Percentiles rank a stretch among this genome's conserved stretches.
phyloP scores from a whole-genome alignment of 176 grass and related monocot genomes.

The Secale cereale region DNA sequence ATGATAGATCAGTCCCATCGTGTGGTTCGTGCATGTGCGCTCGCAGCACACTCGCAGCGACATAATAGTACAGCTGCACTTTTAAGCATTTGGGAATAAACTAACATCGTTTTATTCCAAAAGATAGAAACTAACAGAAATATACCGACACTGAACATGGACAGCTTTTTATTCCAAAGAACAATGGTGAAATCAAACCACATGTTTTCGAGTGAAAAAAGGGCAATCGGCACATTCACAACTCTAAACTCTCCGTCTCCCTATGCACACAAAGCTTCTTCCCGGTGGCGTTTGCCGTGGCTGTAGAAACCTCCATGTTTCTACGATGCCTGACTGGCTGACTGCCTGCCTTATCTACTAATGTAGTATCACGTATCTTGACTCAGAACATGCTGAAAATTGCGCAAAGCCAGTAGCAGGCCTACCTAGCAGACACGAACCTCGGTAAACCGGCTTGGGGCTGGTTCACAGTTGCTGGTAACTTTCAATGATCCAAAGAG shows the following conservation, averaged over 20 bases:
- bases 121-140: not conserved
- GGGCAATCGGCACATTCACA: slow-evolving; percentile 19
- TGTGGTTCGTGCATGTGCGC: too few species aligned
- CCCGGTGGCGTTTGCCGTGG: slow-evolving; percentile 32
- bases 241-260: slow-evolving; percentile 23
- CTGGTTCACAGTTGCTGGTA: slow-evolving; percentile 41
- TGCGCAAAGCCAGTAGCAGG: not conserved
- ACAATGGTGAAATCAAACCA: slow-evolving; percentile 28
- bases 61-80: too few species aligned
- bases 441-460: slow-evolving; percentile 42
- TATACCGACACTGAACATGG: not conserved
- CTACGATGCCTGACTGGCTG: slow-evolving; percentile 22
- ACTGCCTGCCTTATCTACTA: slow-evolving; percentile 25
- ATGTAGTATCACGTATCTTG: slow-evolving; percentile 16
- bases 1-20: too few species aligned
- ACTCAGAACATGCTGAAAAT: slow-evolving; percentile 31
- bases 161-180: slow-evolving; percentile 21
- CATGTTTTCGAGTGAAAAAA: slow-evolving; percentile 27
- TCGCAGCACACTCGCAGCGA: too few species aligned
- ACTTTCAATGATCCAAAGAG: slow-evolving; percentile 78
- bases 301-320: slow-evolving; percentile 26
- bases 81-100: too few species aligned
- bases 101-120: not conserved
- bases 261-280: slow-evolving; percentile 43
- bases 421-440: slow-evolving; percentile 56